A percentile compares a stretch with the other conserved stretches of the same genome.
Evolutionary conservation across 2,329 filamentous ascomycete species (phyloP).

Genomic region (Clarireedia sp.): DNA sequence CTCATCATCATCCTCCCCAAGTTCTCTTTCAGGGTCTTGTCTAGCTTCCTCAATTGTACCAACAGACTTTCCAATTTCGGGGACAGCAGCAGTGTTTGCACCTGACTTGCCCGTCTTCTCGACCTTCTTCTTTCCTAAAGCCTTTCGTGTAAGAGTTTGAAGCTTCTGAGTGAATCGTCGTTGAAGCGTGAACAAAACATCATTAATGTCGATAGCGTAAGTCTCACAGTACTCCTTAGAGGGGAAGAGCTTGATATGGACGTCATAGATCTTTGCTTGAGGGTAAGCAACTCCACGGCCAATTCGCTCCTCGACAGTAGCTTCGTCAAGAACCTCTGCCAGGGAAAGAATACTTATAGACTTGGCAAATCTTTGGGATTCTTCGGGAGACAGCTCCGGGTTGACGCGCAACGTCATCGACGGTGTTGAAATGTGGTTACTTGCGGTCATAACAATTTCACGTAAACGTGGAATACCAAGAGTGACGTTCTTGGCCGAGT

Average conservation of each 20-base stretch:
- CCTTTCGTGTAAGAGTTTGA: conserved; percentile 61
- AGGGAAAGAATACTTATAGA: conserved; percentile 81
- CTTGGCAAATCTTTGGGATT: conserved; percentile 79
- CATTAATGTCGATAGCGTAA: conserved; percentile 72
- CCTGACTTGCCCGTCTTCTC: conserved; percentile 45
- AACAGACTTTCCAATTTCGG: conserved; percentile 62
- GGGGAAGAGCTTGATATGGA: conserved; percentile 78
- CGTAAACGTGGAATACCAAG: conserved; percentile 93
- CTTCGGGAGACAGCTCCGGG: conserved; percentile 57
- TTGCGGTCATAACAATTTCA: conserved; percentile 98
- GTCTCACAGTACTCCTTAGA: conserved; percentile 73
- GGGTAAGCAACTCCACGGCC: conserved; percentile 60
- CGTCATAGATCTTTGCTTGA: conserved; percentile 76
- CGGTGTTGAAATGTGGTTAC: conserved; percentile 79
- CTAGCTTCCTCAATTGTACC: conserved; percentile 47
- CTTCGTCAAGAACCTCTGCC: conserved; percentile 74
- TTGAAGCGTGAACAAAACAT: conserved; percentile 76
- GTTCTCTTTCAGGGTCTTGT: conserved; percentile 32
- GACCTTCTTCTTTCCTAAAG: conserved; percentile 75
- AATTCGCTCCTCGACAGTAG: conserved; percentile 71
- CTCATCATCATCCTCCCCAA: conserved; percentile 46
- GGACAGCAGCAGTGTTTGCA: conserved; percentile 60
- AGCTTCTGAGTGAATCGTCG: conserved; percentile 68
- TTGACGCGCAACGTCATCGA: conserved; percentile 79
- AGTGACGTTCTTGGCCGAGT: conserved; percentile 97